Conservation (phyloP, 208 protist species). For the Entamoeba histolytica region DNA sequence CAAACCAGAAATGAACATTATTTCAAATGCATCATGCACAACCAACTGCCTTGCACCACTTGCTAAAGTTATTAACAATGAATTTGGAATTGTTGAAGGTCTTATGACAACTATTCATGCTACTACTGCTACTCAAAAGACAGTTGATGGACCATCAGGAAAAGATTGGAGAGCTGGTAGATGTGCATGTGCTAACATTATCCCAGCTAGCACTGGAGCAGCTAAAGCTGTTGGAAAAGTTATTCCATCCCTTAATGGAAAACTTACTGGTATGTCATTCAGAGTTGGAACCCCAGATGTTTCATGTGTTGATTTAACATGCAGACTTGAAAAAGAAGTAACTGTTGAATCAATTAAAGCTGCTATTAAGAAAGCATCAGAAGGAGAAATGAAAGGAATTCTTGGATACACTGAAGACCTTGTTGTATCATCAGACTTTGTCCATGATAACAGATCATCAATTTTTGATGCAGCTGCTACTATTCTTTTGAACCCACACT, state of each 20-base stretch:
- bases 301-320: conserved; percentile 91
- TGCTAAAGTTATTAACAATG: conserved; percentile 77
- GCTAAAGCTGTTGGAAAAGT: conserved; percentile 88
- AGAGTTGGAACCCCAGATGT: conserved; percentile 87
- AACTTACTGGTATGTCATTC: conserved; percentile 85
- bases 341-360: conserved; percentile 79
- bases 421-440: conserved; percentile 89
- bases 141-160: conserved; percentile 76
- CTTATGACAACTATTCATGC: conserved; percentile 98
- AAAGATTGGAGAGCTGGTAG: conserved; percentile 92
- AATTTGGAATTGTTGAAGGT: conserved; percentile 65
- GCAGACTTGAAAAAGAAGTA: conserved; percentile 57
- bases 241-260: conserved; percentile 55
- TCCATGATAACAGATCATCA: conserved; percentile 64
- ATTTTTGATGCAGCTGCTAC: conserved; percentile 91
- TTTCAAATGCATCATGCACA: conserved; percentile 96
- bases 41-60: conserved; percentile 97
- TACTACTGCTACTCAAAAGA: conserved; percentile 87
- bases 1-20: conserved; percentile 42
- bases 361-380: conserved; percentile 61
- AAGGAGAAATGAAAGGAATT: conserved; percentile 67
- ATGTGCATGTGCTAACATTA: conserved; percentile 80
- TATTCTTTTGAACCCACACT: conserved; percentile 60
- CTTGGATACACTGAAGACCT: conserved; percentile 87
- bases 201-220: conserved; percentile 88